Conservation (phyloP, 129 eudicot species). For the Smallanthus sonchifolius region DNA sequence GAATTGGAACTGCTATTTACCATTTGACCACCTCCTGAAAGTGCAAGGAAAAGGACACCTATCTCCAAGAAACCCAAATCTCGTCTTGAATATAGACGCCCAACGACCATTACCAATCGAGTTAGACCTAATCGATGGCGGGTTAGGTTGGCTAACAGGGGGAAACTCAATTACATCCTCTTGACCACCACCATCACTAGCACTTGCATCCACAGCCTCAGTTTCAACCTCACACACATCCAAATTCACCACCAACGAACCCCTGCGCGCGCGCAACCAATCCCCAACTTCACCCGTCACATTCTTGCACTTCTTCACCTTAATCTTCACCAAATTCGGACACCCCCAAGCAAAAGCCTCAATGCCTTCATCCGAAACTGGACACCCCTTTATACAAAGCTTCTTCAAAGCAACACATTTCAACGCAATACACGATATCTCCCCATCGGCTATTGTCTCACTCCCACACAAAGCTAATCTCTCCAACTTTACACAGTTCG, state of each 20-base stretch:
- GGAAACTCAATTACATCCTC: conserved; percentile 53
- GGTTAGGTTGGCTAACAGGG: conserved; percentile 25
- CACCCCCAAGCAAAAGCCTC: conserved; percentile 37
- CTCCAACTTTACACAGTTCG: conserved; percentile 31
- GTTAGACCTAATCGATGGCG: conserved; percentile 23
- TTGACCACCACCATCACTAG: conserved; percentile 55
- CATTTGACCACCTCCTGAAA: conserved; percentile 49
- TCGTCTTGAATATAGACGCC: conserved; percentile 28
- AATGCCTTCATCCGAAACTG: conserved; percentile 31
- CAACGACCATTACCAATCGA: conserved; percentile 25
- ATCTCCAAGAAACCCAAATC: conserved; percentile 47
- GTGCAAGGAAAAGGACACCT: conserved; percentile 55
- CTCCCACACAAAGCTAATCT: conserved; percentile 41
- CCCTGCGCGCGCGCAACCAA: conserved; percentile 57
- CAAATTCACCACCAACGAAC: conserved; percentile 48
- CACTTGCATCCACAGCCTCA: conserved; percentile 50
- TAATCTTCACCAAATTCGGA: conserved; percentile 29
- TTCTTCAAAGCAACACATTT: conserved; percentile 34
- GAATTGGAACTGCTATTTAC: conserved; percentile 26
- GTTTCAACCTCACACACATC: conserved; percentile 55
- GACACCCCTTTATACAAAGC: conserved; percentile 23
- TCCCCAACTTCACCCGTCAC: conserved; percentile 58
- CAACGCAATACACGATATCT: conserved; percentile 35
- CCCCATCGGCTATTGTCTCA: conserved; percentile 36
- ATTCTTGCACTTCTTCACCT: conserved; percentile 49